These are phyloP conservation scores for Candolleomyces efflorescens DNA, from an alignment of 768 basidiomycete genomes.

Conservation along the genomic window DNA sequence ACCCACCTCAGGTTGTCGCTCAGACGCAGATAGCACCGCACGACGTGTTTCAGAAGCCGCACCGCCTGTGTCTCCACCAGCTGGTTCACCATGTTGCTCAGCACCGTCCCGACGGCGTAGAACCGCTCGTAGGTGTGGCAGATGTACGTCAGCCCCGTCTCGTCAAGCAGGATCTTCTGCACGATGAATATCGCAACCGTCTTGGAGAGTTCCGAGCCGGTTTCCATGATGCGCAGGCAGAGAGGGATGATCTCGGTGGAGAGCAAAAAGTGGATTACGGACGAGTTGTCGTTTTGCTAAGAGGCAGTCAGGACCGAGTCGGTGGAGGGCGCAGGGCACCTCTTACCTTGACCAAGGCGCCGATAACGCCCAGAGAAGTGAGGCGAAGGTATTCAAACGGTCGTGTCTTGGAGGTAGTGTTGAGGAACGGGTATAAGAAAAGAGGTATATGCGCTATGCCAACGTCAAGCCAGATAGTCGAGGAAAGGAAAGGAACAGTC, in stretches of 20 bases:
- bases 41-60: constrained; percentile 93
- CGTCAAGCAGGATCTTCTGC: constrained; percentile 95
- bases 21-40: constrained; percentile 91
- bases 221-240: constrained; percentile 99
- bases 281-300: constrained; percentile 98
- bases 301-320: not conserved
- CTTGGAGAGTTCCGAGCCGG: constrained; percentile 96
- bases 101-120: constrained; percentile 96
- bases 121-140: constrained; percentile 99
- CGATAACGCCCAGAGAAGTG: constrained; percentile 98
- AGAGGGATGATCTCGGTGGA: constrained; percentile 99
- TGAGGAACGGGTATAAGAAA: constrained; percentile 97
- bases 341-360: constrained; percentile 91
- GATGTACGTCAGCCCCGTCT: constrained; percentile 96
- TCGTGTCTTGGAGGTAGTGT: constrained; percentile 98
- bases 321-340: constrained; percentile 9
- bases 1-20: constrained; percentile 92
- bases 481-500: constrained; percentile 14
- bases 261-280: constrained; percentile 97
- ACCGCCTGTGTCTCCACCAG: constrained; percentile 98
- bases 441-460: constrained; percentile 92
- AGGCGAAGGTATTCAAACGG: constrained; percentile 99
- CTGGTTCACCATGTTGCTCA: constrained; percentile 98
- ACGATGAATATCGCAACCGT: constrained; percentile 99
- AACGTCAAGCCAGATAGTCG: constrained; percentile 37